Conservation (phyloP, 1,284 basidiomycete species). For the Austroboletus niveus region DNA sequence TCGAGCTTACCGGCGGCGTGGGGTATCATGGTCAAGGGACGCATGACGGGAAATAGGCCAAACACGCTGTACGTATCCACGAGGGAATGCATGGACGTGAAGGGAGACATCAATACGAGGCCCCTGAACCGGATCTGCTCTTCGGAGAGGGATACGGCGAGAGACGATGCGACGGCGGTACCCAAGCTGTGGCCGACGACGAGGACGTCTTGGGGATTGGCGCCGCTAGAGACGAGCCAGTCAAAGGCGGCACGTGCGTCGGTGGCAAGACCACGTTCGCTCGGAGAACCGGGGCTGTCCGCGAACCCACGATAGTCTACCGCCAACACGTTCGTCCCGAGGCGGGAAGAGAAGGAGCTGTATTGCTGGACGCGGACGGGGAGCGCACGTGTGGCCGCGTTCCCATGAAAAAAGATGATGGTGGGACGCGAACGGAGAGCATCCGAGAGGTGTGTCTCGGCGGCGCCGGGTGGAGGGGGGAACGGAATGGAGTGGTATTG, state of each 20-base stretch:
- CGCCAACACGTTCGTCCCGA: constrained; percentile 76
- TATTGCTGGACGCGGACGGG: constrained; percentile 64
- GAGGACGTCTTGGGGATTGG: constrained; percentile 57
- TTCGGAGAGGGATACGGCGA: constrained; percentile 57
- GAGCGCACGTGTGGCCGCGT: constrained; percentile 76
- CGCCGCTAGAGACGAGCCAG: constrained; percentile 66
- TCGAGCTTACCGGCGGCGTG: constrained; percentile 58
- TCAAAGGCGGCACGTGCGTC: constrained; percentile 85
- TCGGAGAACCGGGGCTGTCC: constrained; percentile 80
- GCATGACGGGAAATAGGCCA: constrained; percentile 70
- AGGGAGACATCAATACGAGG: constrained; percentile 75
- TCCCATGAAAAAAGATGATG: constrained; percentile 89
- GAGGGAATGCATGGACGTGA: constrained; percentile 64
- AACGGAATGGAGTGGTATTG: constrained; percentile 54
- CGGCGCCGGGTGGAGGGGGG: constrained; percentile 33
- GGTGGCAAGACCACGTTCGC: constrained; percentile 67
- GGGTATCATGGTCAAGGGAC: constrained; percentile 68
- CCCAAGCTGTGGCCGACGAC: constrained; percentile 83
- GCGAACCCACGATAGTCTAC: constrained; percentile 92
- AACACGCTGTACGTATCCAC: constrained; percentile 72
- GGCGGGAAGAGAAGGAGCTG: constrained; percentile 55
- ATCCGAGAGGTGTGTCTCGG: constrained; percentile 29
- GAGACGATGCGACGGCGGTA: constrained; percentile 69
- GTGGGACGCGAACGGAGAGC: constrained; percentile 69
- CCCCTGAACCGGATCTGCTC: constrained; percentile 57